phyloP scores from a whole-genome alignment of 2,329 filamentous ascomycete genomes.

The Knoxdaviesia capensis region DNA sequence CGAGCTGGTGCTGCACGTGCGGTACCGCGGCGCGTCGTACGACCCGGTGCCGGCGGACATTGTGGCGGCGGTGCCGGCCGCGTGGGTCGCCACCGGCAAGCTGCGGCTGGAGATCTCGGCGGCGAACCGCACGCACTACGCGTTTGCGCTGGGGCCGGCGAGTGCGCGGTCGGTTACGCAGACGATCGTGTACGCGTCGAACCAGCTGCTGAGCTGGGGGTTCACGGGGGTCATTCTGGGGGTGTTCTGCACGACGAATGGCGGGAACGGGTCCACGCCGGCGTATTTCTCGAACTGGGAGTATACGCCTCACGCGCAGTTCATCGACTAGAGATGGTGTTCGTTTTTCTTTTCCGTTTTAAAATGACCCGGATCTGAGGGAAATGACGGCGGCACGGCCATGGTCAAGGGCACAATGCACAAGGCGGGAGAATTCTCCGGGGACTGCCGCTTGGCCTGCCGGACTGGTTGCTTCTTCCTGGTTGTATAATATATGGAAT shows the following conservation, averaged over 20 bases:
- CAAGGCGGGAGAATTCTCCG: too few relatives aligned
- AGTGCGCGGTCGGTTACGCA: constrained; percentile 11
- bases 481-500: too few relatives aligned
- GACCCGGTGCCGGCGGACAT: constrained; percentile 16
- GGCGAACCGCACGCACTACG: constrained; percentile 23
- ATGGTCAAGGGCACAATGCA: too few relatives aligned
- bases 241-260: constrained; percentile 31
- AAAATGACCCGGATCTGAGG: too few relatives aligned
- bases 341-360: too few relatives aligned
- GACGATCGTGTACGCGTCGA: constrained; percentile 13
- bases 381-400: too few relatives aligned
- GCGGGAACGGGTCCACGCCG: constrained; percentile 18
- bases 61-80: constrained; percentile 16
- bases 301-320: constrained; percentile 19
- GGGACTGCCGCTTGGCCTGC: too few relatives aligned
- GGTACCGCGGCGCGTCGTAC: constrained; percentile 23
- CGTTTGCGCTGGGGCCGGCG: constrained; percentile 16
- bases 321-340: constrained; percentile 9
- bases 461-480: too few relatives aligned
- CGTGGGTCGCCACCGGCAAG: constrained; percentile 13
- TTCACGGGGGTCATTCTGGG: constrained; percentile 24
- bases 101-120: constrained; percentile 21
- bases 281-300: constrained; percentile 27
- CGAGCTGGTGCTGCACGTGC: constrained; percentile 17
- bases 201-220: constrained; percentile 17